Evolutionary conservation across 768 basidiomycete species (phyloP).

Genomic region (Termitomyces sp.): DNA sequence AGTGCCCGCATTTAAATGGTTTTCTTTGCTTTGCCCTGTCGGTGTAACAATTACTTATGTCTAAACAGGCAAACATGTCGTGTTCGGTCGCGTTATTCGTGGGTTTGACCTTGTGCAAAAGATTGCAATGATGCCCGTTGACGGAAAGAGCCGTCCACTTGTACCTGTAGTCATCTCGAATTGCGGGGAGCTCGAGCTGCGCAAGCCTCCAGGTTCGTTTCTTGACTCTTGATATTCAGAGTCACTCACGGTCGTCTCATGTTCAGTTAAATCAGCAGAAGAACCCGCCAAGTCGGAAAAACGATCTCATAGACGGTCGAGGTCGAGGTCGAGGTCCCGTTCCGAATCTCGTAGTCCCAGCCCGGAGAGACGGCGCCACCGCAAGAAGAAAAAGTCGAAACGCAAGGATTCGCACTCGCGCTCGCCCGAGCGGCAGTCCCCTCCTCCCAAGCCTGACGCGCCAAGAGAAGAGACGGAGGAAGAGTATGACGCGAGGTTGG

Average conservation of each 20-base stretch:
- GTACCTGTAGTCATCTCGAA: conserved; percentile 64
- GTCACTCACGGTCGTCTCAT: background rate
- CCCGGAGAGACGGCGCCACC: conserved; percentile 15
- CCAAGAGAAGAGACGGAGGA: conserved; percentile 55
- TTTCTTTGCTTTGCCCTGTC: background rate
- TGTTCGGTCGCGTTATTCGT: conserved; percentile 50
- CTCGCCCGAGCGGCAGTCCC: background rate
- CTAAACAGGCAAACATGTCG: conserved; percentile 43
- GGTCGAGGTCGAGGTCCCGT: conserved; percentile 10
- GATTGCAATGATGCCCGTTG: conserved; percentile 61
- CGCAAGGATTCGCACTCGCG: conserved; percentile 6
- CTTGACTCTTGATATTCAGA: background rate
- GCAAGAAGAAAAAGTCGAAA: conserved; percentile 19
- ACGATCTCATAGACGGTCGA: conserved; percentile 11
- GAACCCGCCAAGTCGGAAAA: conserved; percentile 13
- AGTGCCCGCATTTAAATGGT: conserved; percentile 73
- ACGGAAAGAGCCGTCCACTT: conserved; percentile 70
- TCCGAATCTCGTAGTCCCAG: conserved; percentile 14
- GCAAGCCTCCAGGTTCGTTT: conserved; percentile 28
- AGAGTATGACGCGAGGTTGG: conserved; percentile 65
- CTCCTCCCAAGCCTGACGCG: background rate
- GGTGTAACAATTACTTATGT: background rate
- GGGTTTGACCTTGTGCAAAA: conserved; percentile 58
- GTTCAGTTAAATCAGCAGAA: conserved; percentile 7
- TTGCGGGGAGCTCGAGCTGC: conserved; percentile 83